These are phyloP conservation scores for Cyberlindnera galapagoensis DNA, from an alignment of 805 yeast species.

Conservation along the genomic window DNA sequence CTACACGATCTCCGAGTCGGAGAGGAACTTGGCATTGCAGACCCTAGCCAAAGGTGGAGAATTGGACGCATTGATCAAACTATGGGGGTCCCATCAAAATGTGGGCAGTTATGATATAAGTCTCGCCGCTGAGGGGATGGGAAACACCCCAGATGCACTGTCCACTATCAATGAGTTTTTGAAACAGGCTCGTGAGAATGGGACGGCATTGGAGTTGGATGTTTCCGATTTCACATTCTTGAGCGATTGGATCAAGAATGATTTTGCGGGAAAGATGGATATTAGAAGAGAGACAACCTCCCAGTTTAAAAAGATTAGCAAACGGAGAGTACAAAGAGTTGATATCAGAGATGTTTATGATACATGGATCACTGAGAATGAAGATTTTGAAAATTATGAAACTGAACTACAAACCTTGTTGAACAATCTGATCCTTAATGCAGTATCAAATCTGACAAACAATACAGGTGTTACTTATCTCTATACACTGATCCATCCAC, in stretches of 20 bases:
- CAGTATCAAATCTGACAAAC: constrained; percentile 11
- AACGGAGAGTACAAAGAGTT: constrained; percentile 14
- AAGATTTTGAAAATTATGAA: background rate
- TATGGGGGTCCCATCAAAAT: constrained; percentile 3
- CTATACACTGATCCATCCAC: constrained; percentile 8
- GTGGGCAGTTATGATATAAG: constrained; percentile 1
- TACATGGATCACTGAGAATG: background rate
- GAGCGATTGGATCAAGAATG: constrained; percentile 2
- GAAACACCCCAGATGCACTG: background rate
- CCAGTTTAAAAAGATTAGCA: background rate
- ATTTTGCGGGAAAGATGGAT: constrained; percentile 7
- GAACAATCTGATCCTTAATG: constrained; percentile 8
- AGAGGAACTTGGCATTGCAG: background rate
- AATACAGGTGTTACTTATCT: constrained; percentile 16
- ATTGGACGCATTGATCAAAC: background rate
- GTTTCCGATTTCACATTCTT: constrained; percentile 12
- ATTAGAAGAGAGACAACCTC: background rate
- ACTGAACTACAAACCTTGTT: constrained; percentile 5
- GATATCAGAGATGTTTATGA: constrained; percentile 9
- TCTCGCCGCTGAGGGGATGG: background rate
- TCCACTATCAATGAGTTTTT: no score
- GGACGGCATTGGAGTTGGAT: background rate
- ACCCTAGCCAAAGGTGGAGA: constrained; percentile 1
- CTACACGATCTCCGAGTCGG: background rate
- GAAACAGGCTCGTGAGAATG: background rate